A percentile compares a stretch with the other conserved stretches of the same genome.
These are phyloP conservation scores for Taphrina wiesneri DNA, from an alignment of 1,139 yeast genomes.

Conservation along the genomic window DNA sequence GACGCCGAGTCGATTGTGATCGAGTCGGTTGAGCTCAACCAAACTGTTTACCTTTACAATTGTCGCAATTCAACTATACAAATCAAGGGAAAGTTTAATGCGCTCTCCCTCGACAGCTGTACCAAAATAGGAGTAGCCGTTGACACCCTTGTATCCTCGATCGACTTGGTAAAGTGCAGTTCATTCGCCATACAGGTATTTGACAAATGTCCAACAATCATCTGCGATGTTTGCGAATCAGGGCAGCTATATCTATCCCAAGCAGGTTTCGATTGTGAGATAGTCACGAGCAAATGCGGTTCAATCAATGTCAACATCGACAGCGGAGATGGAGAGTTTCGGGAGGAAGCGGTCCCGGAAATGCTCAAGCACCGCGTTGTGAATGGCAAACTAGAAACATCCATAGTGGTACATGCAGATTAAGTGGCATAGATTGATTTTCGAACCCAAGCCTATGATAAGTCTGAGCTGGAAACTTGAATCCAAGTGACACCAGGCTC, in stretches of 20 bases:
- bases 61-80: conserved; percentile 73
- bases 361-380: conserved; percentile 69
- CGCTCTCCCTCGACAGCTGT: conserved; percentile 76
- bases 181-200: conserved; percentile 83
- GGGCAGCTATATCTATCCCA: conserved; percentile 78
- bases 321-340: conserved; percentile 60
- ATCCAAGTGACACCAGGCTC: too few species aligned
- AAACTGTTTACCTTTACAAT: conserved; percentile 83
- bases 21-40: conserved; percentile 79
- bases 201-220: conserved; percentile 76
- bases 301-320: conserved; percentile 83
- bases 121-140: conserved; percentile 71
- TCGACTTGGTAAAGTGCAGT: conserved; percentile 79
- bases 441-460: neutral
- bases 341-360: conserved; percentile 82
- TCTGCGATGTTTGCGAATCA: conserved; percentile 84
- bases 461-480: neutral
- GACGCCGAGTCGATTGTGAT: conserved; percentile 55
- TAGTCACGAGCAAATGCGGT: conserved; percentile 81
- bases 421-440: neutral
- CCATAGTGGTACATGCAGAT: conserved; percentile 57
- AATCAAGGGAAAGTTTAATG: conserved; percentile 87
- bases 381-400: conserved; percentile 53
- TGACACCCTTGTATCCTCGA: conserved; percentile 82
- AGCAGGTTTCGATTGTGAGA: conserved; percentile 66